A percentile compares a stretch with the other conserved stretches of the same genome.
phyloP scores from a whole-genome alignment of 2,329 filamentous ascomycete species.

The Arthroderma sp. region DNA sequence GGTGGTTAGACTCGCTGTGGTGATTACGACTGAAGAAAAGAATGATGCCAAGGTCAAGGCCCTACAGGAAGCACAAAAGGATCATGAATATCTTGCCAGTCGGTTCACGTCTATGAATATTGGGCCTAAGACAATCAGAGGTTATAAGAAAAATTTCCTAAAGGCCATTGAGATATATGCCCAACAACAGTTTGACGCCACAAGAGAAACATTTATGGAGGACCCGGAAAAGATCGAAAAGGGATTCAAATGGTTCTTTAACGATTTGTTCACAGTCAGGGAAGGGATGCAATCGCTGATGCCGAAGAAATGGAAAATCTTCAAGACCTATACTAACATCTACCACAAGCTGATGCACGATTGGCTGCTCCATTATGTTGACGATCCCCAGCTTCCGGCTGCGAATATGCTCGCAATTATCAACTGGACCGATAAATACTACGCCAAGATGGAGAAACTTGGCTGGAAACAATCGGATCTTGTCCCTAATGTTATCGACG shows the following conservation, averaged over 20 bases:
- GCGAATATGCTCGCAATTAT: slow-evolving; percentile 83
- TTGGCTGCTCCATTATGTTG: slow-evolving; percentile 68
- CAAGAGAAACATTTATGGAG: slow-evolving; percentile 62
- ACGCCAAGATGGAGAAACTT: slow-evolving; percentile 86
- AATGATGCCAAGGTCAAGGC: slow-evolving; percentile 85
- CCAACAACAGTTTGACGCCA: slow-evolving; percentile 58
- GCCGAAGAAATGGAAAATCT: slow-evolving; percentile 94
- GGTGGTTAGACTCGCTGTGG: slow-evolving; percentile 78
- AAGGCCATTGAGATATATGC: slow-evolving; percentile 63
- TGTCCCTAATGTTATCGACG: slow-evolving; percentile 74
- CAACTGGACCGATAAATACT: slow-evolving; percentile 92
- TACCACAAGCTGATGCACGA: slow-evolving; percentile 96
- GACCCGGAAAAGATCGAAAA: slow-evolving; percentile 77
- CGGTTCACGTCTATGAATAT: slow-evolving; percentile 92
- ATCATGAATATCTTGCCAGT: slow-evolving; percentile 87
- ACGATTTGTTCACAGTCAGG: slow-evolving; percentile 89
- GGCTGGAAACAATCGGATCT: slow-evolving; percentile 67
- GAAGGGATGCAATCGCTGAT: slow-evolving; percentile 83
- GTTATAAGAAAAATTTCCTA: slow-evolving; percentile 94
- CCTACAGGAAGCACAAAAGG: slow-evolving; percentile 83
- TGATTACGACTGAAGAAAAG: slow-evolving; percentile 93
- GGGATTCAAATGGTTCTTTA: slow-evolving; percentile 90
- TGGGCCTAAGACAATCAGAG: slow-evolving; percentile 78
- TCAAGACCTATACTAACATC: slow-evolving; percentile 75
- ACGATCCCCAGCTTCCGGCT: slow-evolving; percentile 72